Evolutionary conservation across 495 filamentous ascomycete species (phyloP), one percentile per base, ranked within the genome.

Genomic region (Aspergillus wentii): DNA sequence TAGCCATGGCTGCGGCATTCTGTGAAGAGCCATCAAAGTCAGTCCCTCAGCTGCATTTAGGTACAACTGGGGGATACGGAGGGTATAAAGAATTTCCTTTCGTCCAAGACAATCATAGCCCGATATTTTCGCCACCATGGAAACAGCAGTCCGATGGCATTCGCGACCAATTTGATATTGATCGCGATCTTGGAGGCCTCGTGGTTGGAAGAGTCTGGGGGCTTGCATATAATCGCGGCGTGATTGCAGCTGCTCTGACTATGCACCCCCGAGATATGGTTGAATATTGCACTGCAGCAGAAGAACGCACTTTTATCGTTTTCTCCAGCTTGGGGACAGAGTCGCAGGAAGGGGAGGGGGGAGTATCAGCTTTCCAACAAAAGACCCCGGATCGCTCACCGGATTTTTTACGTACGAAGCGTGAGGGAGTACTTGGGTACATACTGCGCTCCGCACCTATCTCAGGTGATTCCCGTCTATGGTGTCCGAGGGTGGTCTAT

Each of bases 181-280:
- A 66, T 10, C 56, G 59, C 14, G 69, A 72, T 21, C 54, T 76
- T 14, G 64, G 63, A 8, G 69, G 64, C 10, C 42, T 72, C 30
- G 56, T 57, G 5, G 33, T 62, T 9, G 53, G 60, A 11, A 63
- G 69, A 39, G 52, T 65, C n/a, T 76, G 75, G 73, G 76, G 76
- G 10, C 41, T 77, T 1, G 57, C 69, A n/a, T 61, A 66, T 9
- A 48, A 61, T 14, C 50, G 55, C 10, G 61, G 63, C 23, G 47
- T 65, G 2, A 44, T 64, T 23, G 71, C 66, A 1, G 56, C 56
- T 2, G 66, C 66, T 13, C 51, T 71, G 34, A 71, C 66, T 1
- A 35, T 64, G 35, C 72, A 78, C 42, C 72, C 75, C 0, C 69
- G 66, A 5, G 67, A 78, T 44, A 68, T 71, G 58, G 41, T 78